Conservation (phyloP, 2,329 filamentous ascomycete species). For the Monosporascus sp. region DNA sequence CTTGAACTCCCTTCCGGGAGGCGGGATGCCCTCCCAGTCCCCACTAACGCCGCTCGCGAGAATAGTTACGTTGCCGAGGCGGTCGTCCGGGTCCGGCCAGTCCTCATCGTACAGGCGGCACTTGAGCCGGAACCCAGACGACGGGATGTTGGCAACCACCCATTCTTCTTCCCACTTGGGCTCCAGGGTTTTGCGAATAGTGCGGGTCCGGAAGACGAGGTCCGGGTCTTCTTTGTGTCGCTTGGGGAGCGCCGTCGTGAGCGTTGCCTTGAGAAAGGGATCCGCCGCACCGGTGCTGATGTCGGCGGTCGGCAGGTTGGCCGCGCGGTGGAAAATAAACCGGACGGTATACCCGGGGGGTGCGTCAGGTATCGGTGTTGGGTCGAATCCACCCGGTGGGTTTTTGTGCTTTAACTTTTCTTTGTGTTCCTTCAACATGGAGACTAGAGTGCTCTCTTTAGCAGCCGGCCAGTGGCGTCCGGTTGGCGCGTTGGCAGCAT, state of each 20-base stretch:
- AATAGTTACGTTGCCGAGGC: conserved; percentile 80
- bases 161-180: conserved; percentile 81
- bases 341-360: conserved; percentile 78
- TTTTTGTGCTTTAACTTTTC: conserved; percentile 35
- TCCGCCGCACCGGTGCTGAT: conserved; percentile 73
- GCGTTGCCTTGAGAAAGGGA: conserved; percentile 73
- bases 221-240: conserved; percentile 83
- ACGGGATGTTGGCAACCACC: conserved; percentile 81
- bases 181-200: conserved; percentile 64
- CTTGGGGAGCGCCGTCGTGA: conserved; percentile 63
- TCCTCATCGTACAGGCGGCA: conserved; percentile 89
- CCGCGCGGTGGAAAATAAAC: conserved; percentile 76
- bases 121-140: conserved; percentile 76
- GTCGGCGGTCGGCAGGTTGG: conserved; percentile 78
- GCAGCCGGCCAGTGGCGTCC: conserved; percentile 3
- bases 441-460: conserved; percentile 22
- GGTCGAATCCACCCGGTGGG: conserved; percentile 74
- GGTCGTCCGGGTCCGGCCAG: conserved; percentile 76
- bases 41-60: conserved; percentile 54
- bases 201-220: conserved; percentile 68
- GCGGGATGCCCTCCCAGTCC: conserved; percentile 62
- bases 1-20: conserved; percentile 53
- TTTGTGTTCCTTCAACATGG: conserved; percentile 29
- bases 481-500: conserved; percentile 8
- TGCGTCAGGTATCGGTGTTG: conserved; percentile 68